Base-by-base conservation (phyloP, 495 filamentous ascomycete species). In the Rostrohypoxylon terebratum region DNA sequence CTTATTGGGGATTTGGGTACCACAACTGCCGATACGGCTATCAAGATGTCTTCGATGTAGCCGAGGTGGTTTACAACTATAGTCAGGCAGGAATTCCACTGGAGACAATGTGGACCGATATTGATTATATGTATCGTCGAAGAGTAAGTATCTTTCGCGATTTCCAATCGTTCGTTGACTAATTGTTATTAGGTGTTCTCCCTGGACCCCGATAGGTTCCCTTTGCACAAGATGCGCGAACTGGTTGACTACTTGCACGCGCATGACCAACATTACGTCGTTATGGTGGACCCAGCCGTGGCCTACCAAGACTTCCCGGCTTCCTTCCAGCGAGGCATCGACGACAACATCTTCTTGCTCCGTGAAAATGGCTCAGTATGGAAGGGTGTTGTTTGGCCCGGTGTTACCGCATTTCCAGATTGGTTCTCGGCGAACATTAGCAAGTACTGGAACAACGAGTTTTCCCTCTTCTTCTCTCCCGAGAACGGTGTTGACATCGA, bases 41-140 rank as follows among this genome's bases (percentile, higher is more conserved):
- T 70, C 85, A 81, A 21, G 91, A 93, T 81, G 87, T 89, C 55
- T 94, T 87, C 67, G 89, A 92, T 38, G 87, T 96, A 31, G 92
- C 92, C 23, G 93, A 93, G 72, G 92, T 90, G 1, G 88, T 96
- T 21, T 87, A 89, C 54, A 96, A 96, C 77, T 96, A 96, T 81
- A 90, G 87, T 63, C 76, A 82, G 33, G 92, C 93, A 10, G 79
- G 80, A 7, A 96, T 96, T 68, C 93, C 93, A 0, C 81, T 97
- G 7, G 93, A 97, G 78, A 94, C 91, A 0, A 93, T 94, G 89
- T 96, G 93, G 93, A 95, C 91, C 3, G 92, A 95, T 74, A 95
- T 95, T 55, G 89, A 94, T 74, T 93, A 94, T 77, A 93, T 94
- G 90, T 83, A 90, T 73, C 68, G 73, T 10, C 81, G 91, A 76